phyloP scores from a whole-genome alignment of 441 rosid species.

The Biscutella auriculata region DNA sequence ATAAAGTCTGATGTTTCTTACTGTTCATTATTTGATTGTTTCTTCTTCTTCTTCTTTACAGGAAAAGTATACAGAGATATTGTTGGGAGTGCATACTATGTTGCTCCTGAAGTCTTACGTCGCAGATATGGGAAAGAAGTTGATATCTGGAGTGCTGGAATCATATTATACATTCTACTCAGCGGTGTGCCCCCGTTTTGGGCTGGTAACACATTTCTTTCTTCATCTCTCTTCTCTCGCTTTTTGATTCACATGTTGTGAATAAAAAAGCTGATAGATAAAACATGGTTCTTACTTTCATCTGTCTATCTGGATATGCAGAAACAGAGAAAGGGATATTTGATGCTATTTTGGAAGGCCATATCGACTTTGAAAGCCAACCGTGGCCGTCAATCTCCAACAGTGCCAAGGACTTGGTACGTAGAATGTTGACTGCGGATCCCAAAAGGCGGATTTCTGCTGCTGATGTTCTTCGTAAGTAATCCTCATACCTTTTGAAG shows the following conservation, averaged over 20 bases:
- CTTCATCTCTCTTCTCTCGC: neutral
- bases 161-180: constrained; percentile 46
- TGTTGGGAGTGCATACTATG: constrained; percentile 58
- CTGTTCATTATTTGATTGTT: constrained; percentile 1
- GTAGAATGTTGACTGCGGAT: constrained; percentile 51
- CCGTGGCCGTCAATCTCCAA: constrained; percentile 64
- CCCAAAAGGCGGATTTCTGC: constrained; percentile 53
- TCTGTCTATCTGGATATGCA: constrained; percentile 16
- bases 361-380: constrained; percentile 50
- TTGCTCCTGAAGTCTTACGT: constrained; percentile 51
- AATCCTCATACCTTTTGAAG: neutral
- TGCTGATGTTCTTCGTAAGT: constrained; percentile 53
- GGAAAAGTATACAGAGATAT: constrained; percentile 48
- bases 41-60: constrained; percentile 13
- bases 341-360: constrained; percentile 55
- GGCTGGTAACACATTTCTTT: constrained; percentile 31
- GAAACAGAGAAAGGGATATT: constrained; percentile 71
- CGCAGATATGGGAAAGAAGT: constrained; percentile 47
- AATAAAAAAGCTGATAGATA: neutral
- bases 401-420: constrained; percentile 64
- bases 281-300: neutral
- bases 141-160: constrained; percentile 65
- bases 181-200: constrained; percentile 63
- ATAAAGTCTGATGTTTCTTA: neutral
- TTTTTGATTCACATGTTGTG: neutral